phyloP scores from a whole-genome alignment of 306 rosid species.

The Macrotyloma uniflorum region DNA sequence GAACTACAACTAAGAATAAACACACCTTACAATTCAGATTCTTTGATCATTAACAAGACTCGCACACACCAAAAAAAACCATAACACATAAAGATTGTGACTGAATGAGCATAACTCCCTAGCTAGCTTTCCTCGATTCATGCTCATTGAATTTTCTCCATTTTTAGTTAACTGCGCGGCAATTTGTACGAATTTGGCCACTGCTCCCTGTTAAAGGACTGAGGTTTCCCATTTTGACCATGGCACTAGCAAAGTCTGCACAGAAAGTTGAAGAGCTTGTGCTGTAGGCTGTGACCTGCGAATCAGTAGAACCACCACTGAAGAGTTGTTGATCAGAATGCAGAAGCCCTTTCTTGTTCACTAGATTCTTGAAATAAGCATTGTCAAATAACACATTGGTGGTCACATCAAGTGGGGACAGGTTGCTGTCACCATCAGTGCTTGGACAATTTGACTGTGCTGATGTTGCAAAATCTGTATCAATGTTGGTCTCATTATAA shows the following conservation, averaged over 20 bases:
- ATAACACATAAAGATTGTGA: constrained; percentile 17
- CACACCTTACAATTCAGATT: constrained; percentile 22
- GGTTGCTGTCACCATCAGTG: constrained; percentile 54
- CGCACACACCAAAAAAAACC: neutral
- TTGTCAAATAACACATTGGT: constrained; percentile 62
- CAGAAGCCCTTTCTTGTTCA: constrained; percentile 51
- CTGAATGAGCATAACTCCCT: neutral
- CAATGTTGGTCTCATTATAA: constrained; percentile 59
- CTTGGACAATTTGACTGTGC: constrained; percentile 54
- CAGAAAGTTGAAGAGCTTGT: constrained; percentile 43
- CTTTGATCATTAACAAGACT: neutral
- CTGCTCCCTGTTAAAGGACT: constrained; percentile 59
- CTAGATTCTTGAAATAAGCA: constrained; percentile 53
- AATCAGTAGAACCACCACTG: constrained; percentile 51
- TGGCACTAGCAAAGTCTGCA: constrained; percentile 64
- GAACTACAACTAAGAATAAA: neutral
- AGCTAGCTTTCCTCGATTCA: neutral
- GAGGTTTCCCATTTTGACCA: constrained; percentile 71
- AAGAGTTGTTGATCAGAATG: constrained; percentile 60
- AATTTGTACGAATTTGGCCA: constrained; percentile 67
- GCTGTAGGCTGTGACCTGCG: constrained; percentile 48
- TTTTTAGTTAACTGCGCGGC: constrained; percentile 53
- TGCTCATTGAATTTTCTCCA: neutral
- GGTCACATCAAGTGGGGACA: constrained; percentile 62
- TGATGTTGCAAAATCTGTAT: constrained; percentile 58